Base-by-base conservation (phyloP, 768 basidiomycete genomes). In the Suillus weaverae region DNA sequence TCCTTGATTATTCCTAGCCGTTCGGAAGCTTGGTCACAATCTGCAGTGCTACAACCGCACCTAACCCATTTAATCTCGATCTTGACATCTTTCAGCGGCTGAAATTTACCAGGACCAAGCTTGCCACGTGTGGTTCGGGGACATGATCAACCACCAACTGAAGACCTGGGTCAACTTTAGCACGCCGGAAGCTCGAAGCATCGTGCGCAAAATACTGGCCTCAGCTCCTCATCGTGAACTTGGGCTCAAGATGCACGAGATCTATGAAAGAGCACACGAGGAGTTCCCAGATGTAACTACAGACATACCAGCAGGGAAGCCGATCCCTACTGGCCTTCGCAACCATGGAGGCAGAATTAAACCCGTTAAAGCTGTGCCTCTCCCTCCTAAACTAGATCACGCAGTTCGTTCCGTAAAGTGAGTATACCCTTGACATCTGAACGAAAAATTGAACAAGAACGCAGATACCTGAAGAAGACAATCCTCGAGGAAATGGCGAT, bases 401-500 rank as follows among this genome's bases (percentile, higher is more conserved):
- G 68, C 70, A 53, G 55, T 70, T 38, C 64, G 66, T 55, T 71
- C 70, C 20, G 48, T 71, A 39, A 65, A 65, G 67, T 69, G 20
- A 48, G 69, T 44, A 8, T 32, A 5, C 8, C 9, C 26, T 18
- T 46, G 8, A 3, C 38, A n/a, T 48, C 48, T 8, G 4, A 54
- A 30, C 33, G 53, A 22, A 44, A 32, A 7, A 6, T 46, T 43
- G 9, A 36, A 18, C 18, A 33, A 41, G 57, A 30, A 30, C 18
- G 11, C 51, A 74, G 73, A 59, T 73, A 67, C 51, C 70, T 74
- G 38, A 74, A 72, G 48, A 71, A 65, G 35, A 44, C 68, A 43
- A 59, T 74, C 11, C 57, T 75, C 10, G 67, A 68, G 41, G 69
- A 70, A 57, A 68, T 74, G 64, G 69, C 60, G 11, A 60, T 63